Conservation (phyloP, 768 basidiomycete species). For the Roridomyces roridus region DNA sequence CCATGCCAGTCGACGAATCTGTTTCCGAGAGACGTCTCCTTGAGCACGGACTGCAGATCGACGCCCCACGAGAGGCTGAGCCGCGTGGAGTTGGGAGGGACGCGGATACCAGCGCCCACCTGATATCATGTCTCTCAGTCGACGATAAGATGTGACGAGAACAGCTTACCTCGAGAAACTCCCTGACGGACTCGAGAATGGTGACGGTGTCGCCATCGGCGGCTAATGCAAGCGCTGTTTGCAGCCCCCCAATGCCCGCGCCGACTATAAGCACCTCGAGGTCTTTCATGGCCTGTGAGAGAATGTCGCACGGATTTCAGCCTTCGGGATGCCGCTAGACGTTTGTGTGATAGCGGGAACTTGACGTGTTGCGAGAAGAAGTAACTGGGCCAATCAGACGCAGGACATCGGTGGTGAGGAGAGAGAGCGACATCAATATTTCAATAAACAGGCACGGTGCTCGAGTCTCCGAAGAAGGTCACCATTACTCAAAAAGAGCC, state of each 20-base stretch:
- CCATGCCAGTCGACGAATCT: conserved; percentile 25
- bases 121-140: conserved; percentile 12
- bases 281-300: conserved; percentile 2
- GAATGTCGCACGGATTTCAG: no score
- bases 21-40: conserved; percentile 20
- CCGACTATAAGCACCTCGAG: conserved; percentile 17
- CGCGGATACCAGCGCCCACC: conserved; percentile 49
- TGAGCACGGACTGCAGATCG: conserved; percentile 8
- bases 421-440: no score
- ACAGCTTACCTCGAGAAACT: conserved; percentile 17
- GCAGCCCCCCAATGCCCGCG: conserved; percentile 24
- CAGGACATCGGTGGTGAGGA: no score
- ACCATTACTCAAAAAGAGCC: no score
- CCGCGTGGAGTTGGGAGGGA: conserved; percentile 30
- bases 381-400: no score
- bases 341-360: no score
- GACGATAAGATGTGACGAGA: background rate
- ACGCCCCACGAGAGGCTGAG: conserved; percentile 22
- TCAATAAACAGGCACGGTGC: no score
- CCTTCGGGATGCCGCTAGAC: background rate
- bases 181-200: conserved; percentile 15
- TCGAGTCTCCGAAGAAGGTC: no score
- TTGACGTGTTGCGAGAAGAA: no score
- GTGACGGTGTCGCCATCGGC: conserved; percentile 20
- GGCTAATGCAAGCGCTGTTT: conserved; percentile 26